Percentiles rank a stretch among this genome's conserved stretches.
These are phyloP conservation scores for Eurotiales sp. DNA, from an alignment of 2,329 filamentous ascomycete species.

Conservation along the genomic window DNA sequence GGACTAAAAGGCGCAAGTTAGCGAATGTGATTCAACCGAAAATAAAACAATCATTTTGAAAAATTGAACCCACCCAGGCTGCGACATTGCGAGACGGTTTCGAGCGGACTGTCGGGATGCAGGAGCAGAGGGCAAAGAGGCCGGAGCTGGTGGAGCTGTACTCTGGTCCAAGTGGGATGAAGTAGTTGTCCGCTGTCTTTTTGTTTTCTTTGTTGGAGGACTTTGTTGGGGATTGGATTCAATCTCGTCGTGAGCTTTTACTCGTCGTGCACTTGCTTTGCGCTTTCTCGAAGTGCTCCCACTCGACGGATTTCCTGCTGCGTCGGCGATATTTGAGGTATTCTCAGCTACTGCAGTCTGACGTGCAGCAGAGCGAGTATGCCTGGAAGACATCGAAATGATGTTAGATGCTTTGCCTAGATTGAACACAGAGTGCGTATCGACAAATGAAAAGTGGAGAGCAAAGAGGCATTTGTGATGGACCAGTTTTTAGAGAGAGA, in stretches of 20 bases:
- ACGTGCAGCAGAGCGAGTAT: conserved; percentile 91
- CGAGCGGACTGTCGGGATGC: conserved; percentile 40
- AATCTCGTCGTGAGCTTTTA: conserved; percentile 38
- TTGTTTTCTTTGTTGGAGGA: conserved; percentile 56
- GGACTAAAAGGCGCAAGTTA: too few species aligned
- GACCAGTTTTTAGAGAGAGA: neutral
- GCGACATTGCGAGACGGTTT: conserved; percentile 38
- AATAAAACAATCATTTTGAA: too few species aligned
- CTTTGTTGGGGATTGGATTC: conserved; percentile 30
- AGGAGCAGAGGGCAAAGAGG: conserved; percentile 35
- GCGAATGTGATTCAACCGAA: too few species aligned
- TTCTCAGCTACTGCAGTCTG: conserved; percentile 62
- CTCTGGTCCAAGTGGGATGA: conserved; percentile 18
- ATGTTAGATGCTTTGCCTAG: conserved; percentile 24
- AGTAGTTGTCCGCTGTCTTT: conserved; percentile 63
- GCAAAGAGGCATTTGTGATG: neutral
- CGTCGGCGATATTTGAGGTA: conserved; percentile 34
- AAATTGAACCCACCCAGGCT: conserved; percentile 40
- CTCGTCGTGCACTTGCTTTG: conserved; percentile 60
- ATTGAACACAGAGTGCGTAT: conserved; percentile 6
- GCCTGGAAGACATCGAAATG: conserved; percentile 91
- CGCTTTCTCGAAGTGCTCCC: conserved; percentile 65
- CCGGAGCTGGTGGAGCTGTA: conserved; percentile 43
- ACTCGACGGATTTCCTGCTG: conserved; percentile 40
- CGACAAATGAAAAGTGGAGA: conserved; percentile 5